A percentile compares a stretch with the other conserved stretches of the same genome.
Evolutionary conservation across 2,329 filamentous ascomycete species (phyloP).

Genomic region (Seiridium cupressi): DNA sequence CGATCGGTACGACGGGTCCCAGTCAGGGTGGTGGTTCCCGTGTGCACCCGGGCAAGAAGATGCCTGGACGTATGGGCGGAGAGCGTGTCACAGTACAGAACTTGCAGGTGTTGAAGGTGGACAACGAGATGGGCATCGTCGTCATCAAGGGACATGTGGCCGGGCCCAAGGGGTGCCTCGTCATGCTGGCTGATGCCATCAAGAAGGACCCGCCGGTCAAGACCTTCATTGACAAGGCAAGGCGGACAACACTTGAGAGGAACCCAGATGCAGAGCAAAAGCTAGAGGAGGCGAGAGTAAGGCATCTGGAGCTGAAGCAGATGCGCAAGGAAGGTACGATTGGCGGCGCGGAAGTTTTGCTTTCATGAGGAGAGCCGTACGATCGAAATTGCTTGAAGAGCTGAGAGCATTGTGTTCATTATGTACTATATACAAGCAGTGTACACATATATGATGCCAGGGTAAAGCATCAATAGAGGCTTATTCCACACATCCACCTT

Average conservation of each 20-base stretch:
- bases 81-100: constrained; percentile 89
- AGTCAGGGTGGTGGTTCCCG: constrained; percentile 90
- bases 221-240: constrained; percentile 47
- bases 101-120: constrained; percentile 82
- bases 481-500: neutral
- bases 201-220: constrained; percentile 68
- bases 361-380: constrained; percentile 13
- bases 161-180: constrained; percentile 82
- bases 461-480: neutral
- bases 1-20: constrained; percentile 85
- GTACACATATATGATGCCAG: constrained; percentile 19
- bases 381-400: constrained; percentile 1
- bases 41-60: constrained; percentile 94
- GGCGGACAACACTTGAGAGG: constrained; percentile 41
- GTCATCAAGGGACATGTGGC: constrained; percentile 84
- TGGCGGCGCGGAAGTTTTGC: constrained; percentile 24
- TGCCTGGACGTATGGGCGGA: constrained; percentile 94
- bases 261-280: constrained; percentile 44
- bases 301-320: constrained; percentile 54
- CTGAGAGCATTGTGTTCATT: constrained; percentile 4
- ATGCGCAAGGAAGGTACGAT: constrained; percentile 41
- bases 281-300: constrained; percentile 46
- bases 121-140: constrained; percentile 82
- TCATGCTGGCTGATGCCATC: constrained; percentile 85
- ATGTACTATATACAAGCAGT: constrained; percentile 27